A percentile compares a stretch with the other conserved stretches of the same genome.
Conservation (phyloP, 2,329 filamentous ascomycete genomes). For the Aaosphaeria arxii region DNA sequence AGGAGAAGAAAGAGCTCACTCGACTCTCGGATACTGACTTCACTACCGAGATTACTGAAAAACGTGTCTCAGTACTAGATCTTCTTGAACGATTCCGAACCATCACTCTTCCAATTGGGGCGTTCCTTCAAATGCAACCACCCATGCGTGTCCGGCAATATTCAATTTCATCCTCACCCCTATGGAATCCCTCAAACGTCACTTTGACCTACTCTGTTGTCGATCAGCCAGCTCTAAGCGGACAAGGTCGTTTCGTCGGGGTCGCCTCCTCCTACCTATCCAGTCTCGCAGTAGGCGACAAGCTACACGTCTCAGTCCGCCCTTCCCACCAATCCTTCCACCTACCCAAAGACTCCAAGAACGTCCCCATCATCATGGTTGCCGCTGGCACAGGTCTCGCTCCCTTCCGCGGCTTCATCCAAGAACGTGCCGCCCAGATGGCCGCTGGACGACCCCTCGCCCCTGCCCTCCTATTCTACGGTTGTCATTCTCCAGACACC, state of each 20-base stretch:
- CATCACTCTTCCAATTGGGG: constrained; percentile 60
- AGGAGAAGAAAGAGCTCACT: constrained; percentile 49
- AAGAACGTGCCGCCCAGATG: constrained; percentile 40
- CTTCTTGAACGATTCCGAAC: constrained; percentile 61
- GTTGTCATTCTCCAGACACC: constrained; percentile 54
- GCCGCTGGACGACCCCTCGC: constrained; percentile 53
- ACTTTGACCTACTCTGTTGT: constrained; percentile 69
- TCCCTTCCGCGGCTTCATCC: constrained; percentile 44
- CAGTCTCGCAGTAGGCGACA: constrained; percentile 39
- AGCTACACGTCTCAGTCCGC: constrained; percentile 42
- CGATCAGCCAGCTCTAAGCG: constrained; percentile 50
- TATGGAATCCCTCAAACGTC: constrained; percentile 54
- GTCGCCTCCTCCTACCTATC: constrained; percentile 45
- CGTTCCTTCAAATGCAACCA: constrained; percentile 69
- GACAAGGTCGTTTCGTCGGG: constrained; percentile 44
- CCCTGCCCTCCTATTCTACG: constrained; percentile 63
- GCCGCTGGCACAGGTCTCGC: constrained; percentile 41
- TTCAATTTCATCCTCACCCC: constrained; percentile 73
- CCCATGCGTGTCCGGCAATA: constrained; percentile 79
- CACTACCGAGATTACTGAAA: constrained; percentile 41
- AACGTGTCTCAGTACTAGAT: constrained; percentile 64
- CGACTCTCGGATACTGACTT: constrained; percentile 44
- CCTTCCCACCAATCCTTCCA: constrained; percentile 43
- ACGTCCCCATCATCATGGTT: constrained; percentile 41
- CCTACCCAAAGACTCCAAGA: constrained; percentile 40